Percentiles rank a stretch among this genome's conserved stretches.
These are phyloP conservation scores for Mycena maculata DNA, from an alignment of 768 basidiomycete genomes.

Conservation along the genomic window DNA sequence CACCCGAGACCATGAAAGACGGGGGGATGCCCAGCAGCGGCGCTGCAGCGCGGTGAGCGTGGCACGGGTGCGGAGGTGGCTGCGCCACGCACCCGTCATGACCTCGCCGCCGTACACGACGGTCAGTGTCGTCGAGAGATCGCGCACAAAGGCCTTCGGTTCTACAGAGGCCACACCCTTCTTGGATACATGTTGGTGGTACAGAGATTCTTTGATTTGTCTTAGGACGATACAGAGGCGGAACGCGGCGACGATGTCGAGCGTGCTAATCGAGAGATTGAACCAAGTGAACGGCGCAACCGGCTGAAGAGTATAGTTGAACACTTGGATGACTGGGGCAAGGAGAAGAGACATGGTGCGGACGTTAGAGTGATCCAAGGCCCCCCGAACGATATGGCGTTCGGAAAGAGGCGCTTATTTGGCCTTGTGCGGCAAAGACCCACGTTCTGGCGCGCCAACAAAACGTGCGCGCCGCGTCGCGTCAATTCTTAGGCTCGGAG, in stretches of 20 bases:
- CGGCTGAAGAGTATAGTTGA: slow-evolving; percentile 65
- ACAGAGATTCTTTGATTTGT: slow-evolving; percentile 68
- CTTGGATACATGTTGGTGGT: slow-evolving; percentile 56
- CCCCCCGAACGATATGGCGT: slow-evolving; percentile 9
- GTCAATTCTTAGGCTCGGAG: no score
- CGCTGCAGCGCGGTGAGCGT: slow-evolving; percentile 49
- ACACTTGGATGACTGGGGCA: slow-evolving; percentile 60
- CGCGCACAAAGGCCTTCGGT: slow-evolving; percentile 67
- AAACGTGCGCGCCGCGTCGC: no score
- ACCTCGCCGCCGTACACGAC: slow-evolving; percentile 88
- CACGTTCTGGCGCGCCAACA: not conserved
- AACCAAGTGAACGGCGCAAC: slow-evolving; percentile 77
- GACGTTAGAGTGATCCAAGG: not conserved
- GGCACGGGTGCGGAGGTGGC: slow-evolving; percentile 15
- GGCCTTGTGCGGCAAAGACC: not conserved
- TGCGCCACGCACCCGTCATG: slow-evolving; percentile 61
- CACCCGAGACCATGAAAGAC: slow-evolving; percentile 84
- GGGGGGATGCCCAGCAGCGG: slow-evolving; percentile 74
- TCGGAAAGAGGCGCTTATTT: slow-evolving; percentile 6
- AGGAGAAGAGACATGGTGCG: slow-evolving; percentile 47
- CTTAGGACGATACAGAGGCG: slow-evolving; percentile 78
- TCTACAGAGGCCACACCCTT: slow-evolving; percentile 54
- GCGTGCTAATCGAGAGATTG: slow-evolving; percentile 65
- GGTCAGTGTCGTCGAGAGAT: slow-evolving; percentile 65
- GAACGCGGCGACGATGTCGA: slow-evolving; percentile 76